These are phyloP conservation scores for Avena insularis DNA, from an alignment of 176 grass and related monocot species.

Conservation along the genomic window DNA sequence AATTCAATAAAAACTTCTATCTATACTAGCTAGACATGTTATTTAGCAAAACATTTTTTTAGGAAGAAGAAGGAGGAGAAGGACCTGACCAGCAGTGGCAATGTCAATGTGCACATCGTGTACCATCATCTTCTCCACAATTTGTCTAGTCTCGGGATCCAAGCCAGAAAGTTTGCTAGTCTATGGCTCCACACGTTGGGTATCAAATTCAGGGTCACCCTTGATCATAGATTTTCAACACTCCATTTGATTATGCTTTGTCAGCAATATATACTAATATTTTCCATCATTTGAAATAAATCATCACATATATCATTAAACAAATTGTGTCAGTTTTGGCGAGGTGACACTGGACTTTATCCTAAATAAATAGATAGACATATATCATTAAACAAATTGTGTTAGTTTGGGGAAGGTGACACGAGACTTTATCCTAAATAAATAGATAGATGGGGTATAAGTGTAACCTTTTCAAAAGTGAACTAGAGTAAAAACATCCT, in stretches of 20 bases:
- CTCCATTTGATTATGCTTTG: conserved; percentile 98
- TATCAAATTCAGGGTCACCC: conserved; percentile 92
- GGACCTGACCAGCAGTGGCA: too few relatives aligned
- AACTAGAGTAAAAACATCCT: neutral
- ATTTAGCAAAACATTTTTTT: too few relatives aligned
- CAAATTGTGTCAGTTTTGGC: too few relatives aligned
- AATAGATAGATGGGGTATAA: neutral
- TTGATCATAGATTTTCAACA: conserved; percentile 90
- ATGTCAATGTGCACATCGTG: conserved; percentile 13
- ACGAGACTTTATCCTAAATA: neutral
- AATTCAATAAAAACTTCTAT: too few relatives aligned
- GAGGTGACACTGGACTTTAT: too few relatives aligned
- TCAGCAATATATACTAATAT: conserved; percentile 67
- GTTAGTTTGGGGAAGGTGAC: neutral
- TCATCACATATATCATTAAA: neutral
- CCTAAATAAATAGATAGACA: too few relatives aligned
- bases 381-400: neutral
- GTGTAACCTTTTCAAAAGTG: neutral
- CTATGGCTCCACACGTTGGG: conserved; percentile 81
- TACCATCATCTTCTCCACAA: conserved; percentile 99
- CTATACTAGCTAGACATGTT: too few relatives aligned
- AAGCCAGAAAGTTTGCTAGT: conserved; percentile 84
- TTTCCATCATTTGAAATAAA: conserved; percentile 80
- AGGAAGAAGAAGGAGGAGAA: too few relatives aligned
- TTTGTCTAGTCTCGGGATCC: conserved; percentile 93